Conservation (phyloP, 192 early-diverging fungal genomes). For the Podila clonocystis region DNA sequence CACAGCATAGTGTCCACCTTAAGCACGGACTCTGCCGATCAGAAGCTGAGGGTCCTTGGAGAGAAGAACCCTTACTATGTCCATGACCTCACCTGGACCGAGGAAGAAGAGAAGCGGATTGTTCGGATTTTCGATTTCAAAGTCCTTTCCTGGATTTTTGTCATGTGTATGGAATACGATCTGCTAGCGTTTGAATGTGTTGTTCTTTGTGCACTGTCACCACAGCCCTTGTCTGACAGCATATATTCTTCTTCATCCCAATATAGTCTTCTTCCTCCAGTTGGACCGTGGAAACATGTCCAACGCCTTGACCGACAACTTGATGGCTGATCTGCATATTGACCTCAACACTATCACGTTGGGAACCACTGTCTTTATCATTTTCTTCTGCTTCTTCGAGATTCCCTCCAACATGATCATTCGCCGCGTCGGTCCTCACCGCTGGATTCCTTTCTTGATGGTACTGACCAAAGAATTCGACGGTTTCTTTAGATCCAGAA, state of each 20-base stretch:
- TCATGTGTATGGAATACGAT: constrained; percentile 56
- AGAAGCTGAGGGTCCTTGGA: constrained; percentile 17
- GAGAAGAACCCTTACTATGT: constrained; percentile 34
- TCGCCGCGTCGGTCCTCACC: constrained; percentile 58
- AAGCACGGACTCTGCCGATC: constrained; percentile 16
- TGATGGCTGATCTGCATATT: constrained; percentile 54
- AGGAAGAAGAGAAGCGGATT: constrained; percentile 56
- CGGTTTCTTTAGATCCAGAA: too few species aligned
- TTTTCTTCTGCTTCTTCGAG: constrained; percentile 55
- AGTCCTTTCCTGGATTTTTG: constrained; percentile 49
- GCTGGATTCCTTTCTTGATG: constrained; percentile 64
- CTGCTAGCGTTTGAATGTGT: not conserved
- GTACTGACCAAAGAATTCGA: not conserved
- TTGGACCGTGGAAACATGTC: constrained; percentile 60
- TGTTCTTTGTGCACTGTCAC: not conserved
- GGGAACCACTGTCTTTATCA: constrained; percentile 57
- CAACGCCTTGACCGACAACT: constrained; percentile 59
- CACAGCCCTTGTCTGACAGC: too few species aligned
- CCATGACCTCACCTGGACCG: constrained; percentile 57
- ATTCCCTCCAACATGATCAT: constrained; percentile 63
- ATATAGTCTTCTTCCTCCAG: constrained; percentile 57
- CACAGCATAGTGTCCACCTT: constrained; percentile 20
- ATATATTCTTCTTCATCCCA: not conserved
- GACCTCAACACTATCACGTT: constrained; percentile 56
- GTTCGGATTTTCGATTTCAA: constrained; percentile 60